Conservation (phyloP, 2,329 filamentous ascomycete genomes). For the Botrytis medusae region DNA sequence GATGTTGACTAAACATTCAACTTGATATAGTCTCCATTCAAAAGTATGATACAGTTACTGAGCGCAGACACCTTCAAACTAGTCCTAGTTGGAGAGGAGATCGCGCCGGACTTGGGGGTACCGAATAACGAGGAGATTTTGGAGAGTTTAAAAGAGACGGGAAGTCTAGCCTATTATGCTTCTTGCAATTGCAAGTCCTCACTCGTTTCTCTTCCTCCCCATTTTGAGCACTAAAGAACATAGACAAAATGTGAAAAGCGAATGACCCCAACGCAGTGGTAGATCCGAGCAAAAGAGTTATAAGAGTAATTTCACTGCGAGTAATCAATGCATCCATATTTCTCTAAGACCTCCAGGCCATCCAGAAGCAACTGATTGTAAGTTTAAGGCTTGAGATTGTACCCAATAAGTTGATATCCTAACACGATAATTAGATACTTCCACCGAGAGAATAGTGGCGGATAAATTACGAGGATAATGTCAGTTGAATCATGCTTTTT, state of each 20-base stretch:
- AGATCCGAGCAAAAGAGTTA: background rate
- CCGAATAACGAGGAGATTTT: slow-evolving; percentile 10
- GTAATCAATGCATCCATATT: background rate
- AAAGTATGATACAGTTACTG: background rate
- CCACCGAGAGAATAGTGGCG: background rate
- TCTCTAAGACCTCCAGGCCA: slow-evolving; percentile 4
- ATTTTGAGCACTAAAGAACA: background rate
- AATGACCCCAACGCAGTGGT: slow-evolving; percentile 3
- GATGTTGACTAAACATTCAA: too few relatives aligned
- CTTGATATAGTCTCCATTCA: background rate
- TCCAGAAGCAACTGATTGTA: slow-evolving; percentile 13
- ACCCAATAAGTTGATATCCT: background rate
- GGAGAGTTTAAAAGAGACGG: background rate
- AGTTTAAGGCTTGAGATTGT: background rate
- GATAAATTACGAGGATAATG: background rate
- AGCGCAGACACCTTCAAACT: background rate
- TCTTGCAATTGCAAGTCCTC: slow-evolving; percentile 1
- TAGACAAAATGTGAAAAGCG: background rate
- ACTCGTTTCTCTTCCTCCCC: background rate
- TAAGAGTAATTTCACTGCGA: background rate
- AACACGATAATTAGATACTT: background rate
- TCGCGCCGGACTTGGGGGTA: background rate
- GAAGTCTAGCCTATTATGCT: background rate
- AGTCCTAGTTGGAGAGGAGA: background rate
- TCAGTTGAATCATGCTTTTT: background rate